Conservation (phyloP, 164 flowering plant species). For the Piper longum region DNA sequence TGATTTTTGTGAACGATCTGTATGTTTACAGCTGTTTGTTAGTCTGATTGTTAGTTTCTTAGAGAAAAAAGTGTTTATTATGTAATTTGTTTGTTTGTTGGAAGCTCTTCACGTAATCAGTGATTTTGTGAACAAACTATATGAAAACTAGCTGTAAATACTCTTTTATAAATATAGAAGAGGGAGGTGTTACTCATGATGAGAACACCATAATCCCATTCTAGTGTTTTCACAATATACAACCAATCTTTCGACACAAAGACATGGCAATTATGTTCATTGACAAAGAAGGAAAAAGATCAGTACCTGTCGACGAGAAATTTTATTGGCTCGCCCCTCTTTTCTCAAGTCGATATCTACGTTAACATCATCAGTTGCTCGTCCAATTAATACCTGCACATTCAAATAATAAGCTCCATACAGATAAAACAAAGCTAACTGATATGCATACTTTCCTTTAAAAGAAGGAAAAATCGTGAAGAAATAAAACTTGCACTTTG, state of each 20-base stretch:
- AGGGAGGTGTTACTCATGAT: too few species aligned
- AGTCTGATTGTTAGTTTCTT: too few species aligned
- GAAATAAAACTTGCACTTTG: background rate
- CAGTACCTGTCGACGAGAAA: slow-evolving; percentile 80
- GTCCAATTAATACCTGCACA: slow-evolving; percentile 65
- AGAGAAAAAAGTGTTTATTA: too few species aligned
- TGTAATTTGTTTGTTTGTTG: too few species aligned
- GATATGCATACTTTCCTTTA: background rate
- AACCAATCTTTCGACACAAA: background rate
- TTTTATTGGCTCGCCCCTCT: slow-evolving; percentile 54
- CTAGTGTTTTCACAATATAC: too few species aligned
- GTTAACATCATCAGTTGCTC: slow-evolving; percentile 46
- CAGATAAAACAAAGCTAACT: background rate
- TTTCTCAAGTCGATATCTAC: slow-evolving; percentile 74
- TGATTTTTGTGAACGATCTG: too few species aligned
- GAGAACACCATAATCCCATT: too few species aligned
- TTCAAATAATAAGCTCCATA: background rate
- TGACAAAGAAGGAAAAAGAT: background rate
- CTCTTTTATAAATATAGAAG: too few species aligned
- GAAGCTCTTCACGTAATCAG: too few species aligned
- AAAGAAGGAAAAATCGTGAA: background rate
- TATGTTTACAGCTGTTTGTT: too few species aligned
- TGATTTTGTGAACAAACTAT: too few species aligned
- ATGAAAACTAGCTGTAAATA: too few species aligned
- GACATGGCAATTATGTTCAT: background rate